phyloP scores from a whole-genome alignment of 2,329 filamentous ascomycete species.

The Verticillium nubilum region DNA sequence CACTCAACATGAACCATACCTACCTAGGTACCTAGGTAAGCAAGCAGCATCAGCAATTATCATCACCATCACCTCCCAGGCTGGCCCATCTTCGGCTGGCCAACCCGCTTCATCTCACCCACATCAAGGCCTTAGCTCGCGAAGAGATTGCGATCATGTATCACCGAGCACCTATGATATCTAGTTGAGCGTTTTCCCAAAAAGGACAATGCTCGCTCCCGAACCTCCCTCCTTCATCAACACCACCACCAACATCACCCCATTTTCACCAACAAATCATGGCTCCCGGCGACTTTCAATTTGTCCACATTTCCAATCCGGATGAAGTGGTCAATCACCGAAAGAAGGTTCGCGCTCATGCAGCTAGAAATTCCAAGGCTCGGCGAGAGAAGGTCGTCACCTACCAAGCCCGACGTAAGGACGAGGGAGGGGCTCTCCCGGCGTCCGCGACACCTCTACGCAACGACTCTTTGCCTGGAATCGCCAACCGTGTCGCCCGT shows the following conservation, averaged over 20 bases:
- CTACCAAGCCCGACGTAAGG: conserved; percentile 5
- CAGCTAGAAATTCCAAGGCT: conserved; percentile 9
- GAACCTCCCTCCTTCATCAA: background rate
- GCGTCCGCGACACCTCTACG: background rate
- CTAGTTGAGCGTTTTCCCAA: background rate
- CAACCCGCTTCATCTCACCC: background rate
- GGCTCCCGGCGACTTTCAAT: conserved; percentile 8
- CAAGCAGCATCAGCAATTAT: too few species aligned
- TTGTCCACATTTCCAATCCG: conserved; percentile 13
- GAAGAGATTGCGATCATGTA: background rate
- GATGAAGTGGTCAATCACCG: conserved; percentile 7
- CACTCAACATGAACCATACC: background rate
- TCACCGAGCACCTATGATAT: background rate
- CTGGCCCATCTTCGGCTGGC: too few species aligned
- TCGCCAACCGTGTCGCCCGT: background rate
- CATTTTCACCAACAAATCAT: background rate
- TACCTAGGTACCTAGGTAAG: too few species aligned
- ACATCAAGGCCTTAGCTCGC: background rate
- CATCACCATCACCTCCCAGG: background rate
- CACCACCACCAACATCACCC: background rate
- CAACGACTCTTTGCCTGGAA: background rate
- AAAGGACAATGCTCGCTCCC: background rate
- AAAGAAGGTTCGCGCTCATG: conserved; percentile 14
- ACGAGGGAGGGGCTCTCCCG: background rate
- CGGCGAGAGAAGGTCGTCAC: conserved; percentile 8